Percentiles rank a stretch among this genome's conserved stretches.
Evolutionary conservation across 352 stramenopile species (phyloP).

Genomic region (Pythium pyrilobum): DNA sequence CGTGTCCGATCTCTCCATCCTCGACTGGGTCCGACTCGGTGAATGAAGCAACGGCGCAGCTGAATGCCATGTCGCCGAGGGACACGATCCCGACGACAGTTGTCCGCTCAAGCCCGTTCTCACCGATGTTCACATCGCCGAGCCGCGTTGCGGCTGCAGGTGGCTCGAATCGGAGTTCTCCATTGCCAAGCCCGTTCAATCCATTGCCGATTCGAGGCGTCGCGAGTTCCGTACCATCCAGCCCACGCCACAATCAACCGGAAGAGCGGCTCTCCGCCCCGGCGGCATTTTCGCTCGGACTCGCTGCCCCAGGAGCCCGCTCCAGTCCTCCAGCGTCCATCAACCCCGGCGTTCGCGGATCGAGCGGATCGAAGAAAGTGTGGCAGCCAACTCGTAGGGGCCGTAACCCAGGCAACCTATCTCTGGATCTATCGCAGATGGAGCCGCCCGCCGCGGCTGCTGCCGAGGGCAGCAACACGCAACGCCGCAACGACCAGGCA

Average conservation of each 20-base stretch:
- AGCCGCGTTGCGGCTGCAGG: background rate
- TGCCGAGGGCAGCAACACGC: conserved; percentile 13
- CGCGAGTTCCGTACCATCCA: conserved; percentile 5
- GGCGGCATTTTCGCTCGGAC: conserved; percentile 12
- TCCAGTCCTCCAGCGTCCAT: background rate
- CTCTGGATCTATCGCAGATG: conserved; percentile 76
- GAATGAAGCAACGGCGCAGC: conserved; percentile 19
- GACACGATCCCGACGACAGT: conserved; percentile 9
- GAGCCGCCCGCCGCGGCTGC: conserved; percentile 29
- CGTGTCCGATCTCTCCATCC: conserved; percentile 22
- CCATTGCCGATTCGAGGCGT: background rate
- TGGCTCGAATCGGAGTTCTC: conserved; percentile 1
- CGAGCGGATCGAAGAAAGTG: conserved; percentile 29
- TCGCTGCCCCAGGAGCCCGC: background rate
- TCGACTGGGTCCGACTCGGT: conserved; percentile 18
- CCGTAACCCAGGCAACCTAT: conserved; percentile 78
- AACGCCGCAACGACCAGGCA: conserved; percentile 49
- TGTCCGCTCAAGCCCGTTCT: conserved; percentile 15
- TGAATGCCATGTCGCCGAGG: conserved; percentile 16
- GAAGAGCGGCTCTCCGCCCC: conserved; percentile 5
- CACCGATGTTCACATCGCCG: conserved; percentile 15
- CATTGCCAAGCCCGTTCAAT: conserved; percentile 11
- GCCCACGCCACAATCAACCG: background rate
- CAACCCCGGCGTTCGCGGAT: conserved; percentile 9
- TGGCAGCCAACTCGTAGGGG: conserved; percentile 48